Evolutionary conservation across 2,329 filamentous ascomycete genomes (phyloP).

Genomic region (Colletotrichum euphorbiae): DNA sequence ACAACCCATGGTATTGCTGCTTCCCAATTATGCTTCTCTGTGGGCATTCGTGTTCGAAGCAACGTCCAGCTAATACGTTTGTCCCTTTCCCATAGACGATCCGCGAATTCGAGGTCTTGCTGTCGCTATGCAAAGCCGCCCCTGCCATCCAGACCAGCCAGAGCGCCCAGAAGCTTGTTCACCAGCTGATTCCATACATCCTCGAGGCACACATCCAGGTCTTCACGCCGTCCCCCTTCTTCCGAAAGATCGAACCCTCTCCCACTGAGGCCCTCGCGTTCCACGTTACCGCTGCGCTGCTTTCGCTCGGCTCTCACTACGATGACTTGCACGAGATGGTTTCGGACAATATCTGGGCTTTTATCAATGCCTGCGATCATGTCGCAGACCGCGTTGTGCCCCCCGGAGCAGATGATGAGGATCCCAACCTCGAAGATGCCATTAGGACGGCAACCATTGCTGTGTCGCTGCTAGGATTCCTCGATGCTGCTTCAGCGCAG

Average conservation of each 20-base stretch:
- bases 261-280: conserved; percentile 88
- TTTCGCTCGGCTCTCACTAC: conserved; percentile 83
- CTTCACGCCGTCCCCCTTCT: conserved; percentile 83
- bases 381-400: conserved; percentile 68
- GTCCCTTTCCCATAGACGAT: conserved; percentile 69
- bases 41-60: not conserved
- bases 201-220: conserved; percentile 84
- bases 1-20: conserved; percentile 68
- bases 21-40: not conserved
- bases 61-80: conserved; percentile 14
- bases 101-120: conserved; percentile 89
- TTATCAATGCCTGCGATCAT: conserved; percentile 76
- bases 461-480: conserved; percentile 88
- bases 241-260: conserved; percentile 85
- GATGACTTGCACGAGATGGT: conserved; percentile 74
- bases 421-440: conserved; percentile 73
- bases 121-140: conserved; percentile 92
- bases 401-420: conserved; percentile 66
- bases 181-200: conserved; percentile 85
- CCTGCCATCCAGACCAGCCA: conserved; percentile 76
- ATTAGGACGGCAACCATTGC: conserved; percentile 79
- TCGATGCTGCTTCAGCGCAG: conserved; percentile 83
- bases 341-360: conserved; percentile 74
- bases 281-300: conserved; percentile 81
- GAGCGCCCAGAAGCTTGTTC: conserved; percentile 81